phyloP scores from a whole-genome alignment of 1,284 basidiomycete species.

The Cryptococcus maquisensis region DNA sequence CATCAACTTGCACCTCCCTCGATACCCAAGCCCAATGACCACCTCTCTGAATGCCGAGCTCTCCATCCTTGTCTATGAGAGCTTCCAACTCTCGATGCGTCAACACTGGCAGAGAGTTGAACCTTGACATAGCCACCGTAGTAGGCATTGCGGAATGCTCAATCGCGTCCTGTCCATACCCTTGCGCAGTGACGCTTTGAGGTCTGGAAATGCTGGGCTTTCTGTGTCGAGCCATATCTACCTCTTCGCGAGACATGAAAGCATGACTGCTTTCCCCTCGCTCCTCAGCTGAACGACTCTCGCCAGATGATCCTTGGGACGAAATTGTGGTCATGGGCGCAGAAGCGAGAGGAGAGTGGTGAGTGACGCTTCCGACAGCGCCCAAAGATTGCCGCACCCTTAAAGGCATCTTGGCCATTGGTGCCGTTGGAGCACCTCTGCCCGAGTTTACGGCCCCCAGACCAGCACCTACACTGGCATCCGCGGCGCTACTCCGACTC shows the following conservation, averaged over 20 bases:
- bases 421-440: neutral
- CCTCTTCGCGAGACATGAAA: slow-evolving; percentile 11
- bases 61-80: slow-evolving; percentile 35
- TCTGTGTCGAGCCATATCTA: neutral
- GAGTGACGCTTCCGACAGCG: neutral
- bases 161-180: neutral
- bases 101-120: slow-evolving; percentile 34
- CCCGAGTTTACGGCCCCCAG: neutral
- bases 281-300: slow-evolving; percentile 7
- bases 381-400: slow-evolving; percentile 12
- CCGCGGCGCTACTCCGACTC: neutral
- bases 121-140: slow-evolving; percentile 37
- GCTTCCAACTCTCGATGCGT: slow-evolving; percentile 33
- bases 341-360: slow-evolving; percentile 26
- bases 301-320: slow-evolving; percentile 14
- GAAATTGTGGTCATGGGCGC: slow-evolving; percentile 30
- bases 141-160: neutral
- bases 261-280: neutral
- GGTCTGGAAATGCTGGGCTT: neutral
- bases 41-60: slow-evolving; percentile 35
- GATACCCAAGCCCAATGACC: slow-evolving; percentile 37
- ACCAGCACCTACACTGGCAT: neutral
- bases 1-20: slow-evolving; percentile 13
- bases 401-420: neutral
- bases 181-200: too few relatives aligned